Conservation (phyloP, 2,329 filamentous ascomycete genomes). For the Xylaria sp. region DNA sequence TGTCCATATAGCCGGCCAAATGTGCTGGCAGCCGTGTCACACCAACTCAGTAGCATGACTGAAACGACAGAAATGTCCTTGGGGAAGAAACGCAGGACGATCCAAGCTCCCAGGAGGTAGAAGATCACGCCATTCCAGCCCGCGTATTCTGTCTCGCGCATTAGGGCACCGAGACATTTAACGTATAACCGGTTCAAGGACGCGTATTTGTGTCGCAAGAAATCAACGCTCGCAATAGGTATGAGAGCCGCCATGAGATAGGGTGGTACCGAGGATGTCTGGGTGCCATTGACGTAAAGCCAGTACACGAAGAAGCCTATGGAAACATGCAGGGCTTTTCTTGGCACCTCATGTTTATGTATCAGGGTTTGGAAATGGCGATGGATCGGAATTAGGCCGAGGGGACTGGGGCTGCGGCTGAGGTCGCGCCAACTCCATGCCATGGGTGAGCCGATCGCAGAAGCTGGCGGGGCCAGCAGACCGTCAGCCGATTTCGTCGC, state of each 20-base stretch:
- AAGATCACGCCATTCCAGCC: constrained; percentile 97
- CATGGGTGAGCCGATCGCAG: constrained; percentile 34
- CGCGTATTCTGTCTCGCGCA: constrained; percentile 92
- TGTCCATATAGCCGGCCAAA: constrained; percentile 85
- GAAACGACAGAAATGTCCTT: constrained; percentile 91
- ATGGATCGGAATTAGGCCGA: constrained; percentile 93
- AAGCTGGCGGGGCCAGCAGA: constrained; percentile 64
- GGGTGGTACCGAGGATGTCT: constrained; percentile 73
- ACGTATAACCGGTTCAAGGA: constrained; percentile 86
- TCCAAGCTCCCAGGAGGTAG: constrained; percentile 87
- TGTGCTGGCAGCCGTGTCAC: constrained; percentile 92
- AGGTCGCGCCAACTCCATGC: constrained; percentile 81
- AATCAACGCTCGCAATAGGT: constrained; percentile 76
- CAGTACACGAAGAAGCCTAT: constrained; percentile 91
- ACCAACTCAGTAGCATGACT: constrained; percentile 91
- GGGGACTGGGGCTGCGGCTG: constrained; percentile 84
- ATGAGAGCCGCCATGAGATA: constrained; percentile 75
- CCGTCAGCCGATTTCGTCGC: constrained; percentile 47
- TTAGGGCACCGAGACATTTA: constrained; percentile 74
- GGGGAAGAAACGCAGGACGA: constrained; percentile 77
- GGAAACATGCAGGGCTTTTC: constrained; percentile 88
- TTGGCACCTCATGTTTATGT: constrained; percentile 93
- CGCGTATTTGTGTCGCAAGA: constrained; percentile 75
- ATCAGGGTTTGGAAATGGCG: constrained; percentile 85
- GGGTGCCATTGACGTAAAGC: constrained; percentile 75